phyloP scores from a whole-genome alignment of 257 asterid species.

The Forsythia viridissima region DNA sequence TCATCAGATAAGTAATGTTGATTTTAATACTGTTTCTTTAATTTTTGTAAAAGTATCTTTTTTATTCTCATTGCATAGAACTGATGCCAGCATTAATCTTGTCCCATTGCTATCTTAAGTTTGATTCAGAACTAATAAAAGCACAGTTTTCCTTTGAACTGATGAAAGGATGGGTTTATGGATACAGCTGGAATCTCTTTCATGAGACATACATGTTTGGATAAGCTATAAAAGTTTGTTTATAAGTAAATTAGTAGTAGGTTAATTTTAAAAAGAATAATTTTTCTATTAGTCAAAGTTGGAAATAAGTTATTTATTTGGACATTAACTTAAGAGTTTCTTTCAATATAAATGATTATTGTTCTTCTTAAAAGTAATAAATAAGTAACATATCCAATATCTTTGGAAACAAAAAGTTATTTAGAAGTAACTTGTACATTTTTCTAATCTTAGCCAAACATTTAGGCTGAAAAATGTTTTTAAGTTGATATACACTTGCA shows the following conservation, averaged over 20 bases:
- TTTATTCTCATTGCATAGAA: background rate
- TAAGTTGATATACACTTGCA: background rate
- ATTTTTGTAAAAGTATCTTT: background rate
- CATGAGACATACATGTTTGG: background rate
- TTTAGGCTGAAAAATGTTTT: background rate
- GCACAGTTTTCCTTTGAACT: background rate
- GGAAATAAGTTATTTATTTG: background rate
- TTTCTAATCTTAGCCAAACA: conserved; percentile 14
- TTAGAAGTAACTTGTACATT: background rate
- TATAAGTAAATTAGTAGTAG: too few species aligned
- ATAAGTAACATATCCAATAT: background rate
- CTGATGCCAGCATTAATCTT: background rate
- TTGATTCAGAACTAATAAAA: background rate
- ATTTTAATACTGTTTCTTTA: background rate
- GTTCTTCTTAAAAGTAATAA: background rate
- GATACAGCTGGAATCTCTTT: background rate
- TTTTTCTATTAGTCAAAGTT: background rate
- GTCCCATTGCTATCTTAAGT: background rate
- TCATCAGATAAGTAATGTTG: background rate
- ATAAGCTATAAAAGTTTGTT: background rate
- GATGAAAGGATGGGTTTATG: background rate
- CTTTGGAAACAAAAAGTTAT: background rate
- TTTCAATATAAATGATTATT: background rate
- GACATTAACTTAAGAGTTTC: background rate
- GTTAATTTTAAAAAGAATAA: too few species aligned